These are phyloP conservation scores for Carex pumila DNA, from an alignment of 176 grass and related monocot genomes.

Conservation along the genomic window DNA sequence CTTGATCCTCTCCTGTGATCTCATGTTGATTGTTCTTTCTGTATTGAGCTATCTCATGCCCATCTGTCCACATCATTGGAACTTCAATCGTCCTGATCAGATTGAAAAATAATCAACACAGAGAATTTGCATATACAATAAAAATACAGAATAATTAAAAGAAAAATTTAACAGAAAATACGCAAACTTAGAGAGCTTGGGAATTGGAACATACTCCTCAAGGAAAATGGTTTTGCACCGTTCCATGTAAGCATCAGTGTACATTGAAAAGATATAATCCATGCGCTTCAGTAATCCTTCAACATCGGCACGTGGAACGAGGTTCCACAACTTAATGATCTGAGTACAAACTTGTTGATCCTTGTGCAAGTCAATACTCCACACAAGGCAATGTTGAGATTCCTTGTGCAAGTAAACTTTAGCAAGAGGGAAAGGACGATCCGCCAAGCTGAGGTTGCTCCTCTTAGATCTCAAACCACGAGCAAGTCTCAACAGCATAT, in stretches of 20 bases:
- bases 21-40: slow-evolving; percentile 28
- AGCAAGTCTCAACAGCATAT: slow-evolving; percentile 58
- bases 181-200: too few species aligned
- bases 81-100: slow-evolving; percentile 53
- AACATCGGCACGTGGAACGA: slow-evolving; percentile 40
- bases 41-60: slow-evolving; percentile 42
- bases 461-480: slow-evolving; percentile 44
- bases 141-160: neutral
- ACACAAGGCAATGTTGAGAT: slow-evolving; percentile 52
- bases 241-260: slow-evolving; percentile 58
- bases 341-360: slow-evolving; percentile 43
- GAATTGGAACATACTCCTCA: slow-evolving; percentile 36
- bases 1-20: slow-evolving; percentile 20
- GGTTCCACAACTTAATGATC: slow-evolving; percentile 69
- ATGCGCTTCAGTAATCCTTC: slow-evolving; percentile 43
- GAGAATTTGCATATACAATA: neutral
- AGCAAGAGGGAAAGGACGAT: slow-evolving; percentile 38
- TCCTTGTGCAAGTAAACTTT: slow-evolving; percentile 48
- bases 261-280: slow-evolving; percentile 63
- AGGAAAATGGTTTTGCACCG: slow-evolving; percentile 34
- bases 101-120: neutral
- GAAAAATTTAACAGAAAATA: too few species aligned
- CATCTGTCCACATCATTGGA: slow-evolving; percentile 47
- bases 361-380: slow-evolving; percentile 62
- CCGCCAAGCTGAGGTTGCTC: neutral